Evolutionary conservation across 2,329 filamentous ascomycete species (phyloP), one percentile per base, ranked within the genome.

Genomic region (Metarhizium album): DNA sequence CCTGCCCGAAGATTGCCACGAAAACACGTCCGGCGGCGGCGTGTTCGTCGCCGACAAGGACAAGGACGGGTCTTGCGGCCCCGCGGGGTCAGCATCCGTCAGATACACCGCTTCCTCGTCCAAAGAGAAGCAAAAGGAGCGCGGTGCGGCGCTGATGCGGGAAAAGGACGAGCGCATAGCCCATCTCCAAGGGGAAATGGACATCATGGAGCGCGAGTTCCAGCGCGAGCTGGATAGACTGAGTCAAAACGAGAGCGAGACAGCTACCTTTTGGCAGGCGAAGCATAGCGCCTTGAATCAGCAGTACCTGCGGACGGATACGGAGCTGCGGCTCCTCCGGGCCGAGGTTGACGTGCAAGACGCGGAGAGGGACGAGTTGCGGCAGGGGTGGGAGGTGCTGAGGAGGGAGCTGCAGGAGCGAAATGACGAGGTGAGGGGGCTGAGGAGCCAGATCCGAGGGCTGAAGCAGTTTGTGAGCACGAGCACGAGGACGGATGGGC

Each of bases 391-490:
- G 65, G 75, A 75, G 45, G 65, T 69, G 52, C 63, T 76, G 47
- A 67, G 71, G 54, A 66, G 67, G 6, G 70, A 76, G 54, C 57
- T 78, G 11, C 64, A 67, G 16, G 69, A 67, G 48, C 69, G 70
- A n/a, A 80, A 84, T 49, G 75, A 77, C 23, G 79, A 84, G 64
- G 72, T 79, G 3, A 66, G 70, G 22, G 68, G 70, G 46, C 65
- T 85, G 53, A 67, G 76, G 49, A 70, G 71, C 3, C 84, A 87
- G 64, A 74, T 87, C 0, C 66, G 79, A 9, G 83, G 82, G 2
- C 69, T 88, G 53, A 88, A 88, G 71, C 80, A 82, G 58, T 87
- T 79, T 70, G 83, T 88, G 52, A 86, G 84, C 59, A 79, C 75
- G 22, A 80, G 78, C 55, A 86, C 83, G 9, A 71, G 82, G 31